A percentile compares a stretch with the other conserved stretches of the same genome.
Conservation (phyloP, 352 stramenopile genomes). For the Globisporangium barbulae region DNA sequence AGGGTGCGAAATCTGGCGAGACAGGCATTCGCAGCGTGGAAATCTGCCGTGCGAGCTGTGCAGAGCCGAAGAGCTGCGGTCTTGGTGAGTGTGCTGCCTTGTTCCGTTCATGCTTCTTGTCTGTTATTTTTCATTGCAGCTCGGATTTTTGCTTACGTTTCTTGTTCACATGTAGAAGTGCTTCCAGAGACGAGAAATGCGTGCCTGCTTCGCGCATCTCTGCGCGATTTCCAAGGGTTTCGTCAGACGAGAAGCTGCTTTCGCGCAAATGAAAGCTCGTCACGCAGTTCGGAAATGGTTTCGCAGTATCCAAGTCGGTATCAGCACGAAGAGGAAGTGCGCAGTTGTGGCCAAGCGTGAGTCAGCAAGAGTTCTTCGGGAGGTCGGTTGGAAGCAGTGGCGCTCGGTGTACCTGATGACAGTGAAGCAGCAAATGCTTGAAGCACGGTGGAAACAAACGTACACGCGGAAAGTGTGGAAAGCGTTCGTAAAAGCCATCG, state of each 20-base stretch:
- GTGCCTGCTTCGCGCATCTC: neutral
- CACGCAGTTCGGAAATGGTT: slow-evolving; percentile 7
- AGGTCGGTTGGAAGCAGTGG: slow-evolving; percentile 7
- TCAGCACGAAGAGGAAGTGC: neutral
- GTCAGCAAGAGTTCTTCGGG: neutral
- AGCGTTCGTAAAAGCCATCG: neutral
- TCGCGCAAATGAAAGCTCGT: neutral
- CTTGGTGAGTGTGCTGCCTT: neutral
- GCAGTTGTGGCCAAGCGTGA: neutral
- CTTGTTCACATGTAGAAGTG: slow-evolving; percentile 1
- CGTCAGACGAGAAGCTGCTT: neutral
- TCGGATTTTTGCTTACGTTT: neutral
- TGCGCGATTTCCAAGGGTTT: neutral
- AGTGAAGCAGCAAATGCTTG: neutral
- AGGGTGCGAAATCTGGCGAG: neutral
- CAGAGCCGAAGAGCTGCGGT: neutral
- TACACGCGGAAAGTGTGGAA: neutral
- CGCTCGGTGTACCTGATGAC: neutral
- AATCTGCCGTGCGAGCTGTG: neutral
- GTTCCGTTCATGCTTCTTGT: neutral
- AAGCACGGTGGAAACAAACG: neutral
- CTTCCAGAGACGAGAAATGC: neutral
- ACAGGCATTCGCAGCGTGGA: neutral
- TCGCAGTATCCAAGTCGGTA: neutral
- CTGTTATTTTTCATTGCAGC: neutral